These are phyloP conservation scores for Pleurotus eryngii DNA, from an alignment of 768 basidiomycete genomes.

Conservation along the genomic window DNA sequence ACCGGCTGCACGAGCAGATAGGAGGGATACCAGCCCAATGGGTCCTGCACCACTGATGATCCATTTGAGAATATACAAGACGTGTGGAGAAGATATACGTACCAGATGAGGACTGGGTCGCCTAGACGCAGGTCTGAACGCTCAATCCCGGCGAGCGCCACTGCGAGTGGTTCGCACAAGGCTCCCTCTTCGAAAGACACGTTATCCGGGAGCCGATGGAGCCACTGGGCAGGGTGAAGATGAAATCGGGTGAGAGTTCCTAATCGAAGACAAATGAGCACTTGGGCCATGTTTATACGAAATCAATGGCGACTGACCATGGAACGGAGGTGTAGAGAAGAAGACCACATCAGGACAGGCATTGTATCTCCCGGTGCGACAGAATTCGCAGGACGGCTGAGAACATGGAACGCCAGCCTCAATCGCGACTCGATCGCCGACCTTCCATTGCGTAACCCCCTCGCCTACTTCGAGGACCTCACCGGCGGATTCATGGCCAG, in stretches of 20 bases:
- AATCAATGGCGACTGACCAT: constrained; percentile 35
- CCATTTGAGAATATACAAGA: neutral
- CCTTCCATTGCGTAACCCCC: constrained; percentile 65
- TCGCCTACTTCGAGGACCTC: constrained; percentile 63
- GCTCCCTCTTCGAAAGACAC: constrained; percentile 68
- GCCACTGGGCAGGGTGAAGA: constrained; percentile 64
- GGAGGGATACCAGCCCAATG: constrained; percentile 59
- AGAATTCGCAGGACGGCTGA: constrained; percentile 56
- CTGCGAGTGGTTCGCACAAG: constrained; percentile 64
- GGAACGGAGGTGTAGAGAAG: constrained; percentile 69
- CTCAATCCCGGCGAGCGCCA: constrained; percentile 66
- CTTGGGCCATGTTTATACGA: neutral
- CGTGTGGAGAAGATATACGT: constrained; percentile 6
- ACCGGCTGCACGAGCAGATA: constrained; percentile 65
- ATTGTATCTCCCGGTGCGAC: constrained; percentile 60
- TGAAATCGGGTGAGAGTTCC: constrained; percentile 67
- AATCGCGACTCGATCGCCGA: constrained; percentile 65
- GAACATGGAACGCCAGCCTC: constrained; percentile 71
- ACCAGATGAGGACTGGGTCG: constrained; percentile 63
- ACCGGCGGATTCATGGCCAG: constrained; percentile 70
- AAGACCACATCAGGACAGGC: constrained; percentile 60
- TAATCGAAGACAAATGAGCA: constrained; percentile 18
- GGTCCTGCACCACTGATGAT: constrained; percentile 58
- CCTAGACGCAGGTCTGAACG: constrained; percentile 63
- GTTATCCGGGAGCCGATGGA: constrained; percentile 59